These are phyloP conservation scores for Boechera retrofracta DNA, from an alignment of 345 rosid genomes.

Conservation along the genomic window DNA sequence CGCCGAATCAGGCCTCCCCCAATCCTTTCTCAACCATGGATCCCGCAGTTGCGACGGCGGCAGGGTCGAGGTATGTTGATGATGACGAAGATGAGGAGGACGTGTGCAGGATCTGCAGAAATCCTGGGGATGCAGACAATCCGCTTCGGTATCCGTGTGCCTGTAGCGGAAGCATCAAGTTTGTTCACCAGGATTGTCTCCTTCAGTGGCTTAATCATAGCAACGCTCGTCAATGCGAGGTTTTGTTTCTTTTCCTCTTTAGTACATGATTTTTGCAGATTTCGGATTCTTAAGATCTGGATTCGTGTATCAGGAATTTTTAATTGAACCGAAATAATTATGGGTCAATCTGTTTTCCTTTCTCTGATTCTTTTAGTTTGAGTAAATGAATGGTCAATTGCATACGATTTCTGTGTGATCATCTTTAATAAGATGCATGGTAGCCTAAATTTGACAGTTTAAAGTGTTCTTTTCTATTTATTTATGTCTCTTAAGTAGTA, in stretches of 20 bases:
- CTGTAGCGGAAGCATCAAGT: conserved; percentile 98
- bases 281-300: conserved; percentile 23
- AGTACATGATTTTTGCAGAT: neutral
- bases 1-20: conserved; percentile 39
- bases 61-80: conserved; percentile 47
- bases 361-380: neutral
- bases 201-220: conserved; percentile 99
- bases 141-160: conserved; percentile 97
- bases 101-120: conserved; percentile 98
- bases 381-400: neutral
- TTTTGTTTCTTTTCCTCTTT: conserved; percentile 33
- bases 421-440: conserved; percentile 2
- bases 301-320: neutral
- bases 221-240: conserved; percentile 99
- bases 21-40: conserved; percentile 39
- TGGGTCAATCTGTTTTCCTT: conserved; percentile 1
- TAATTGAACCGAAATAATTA: too few species aligned
- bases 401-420: neutral
- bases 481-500: neutral
- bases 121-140: conserved; percentile 90
- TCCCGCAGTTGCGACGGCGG: conserved; percentile 27
- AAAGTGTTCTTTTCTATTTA: neutral
- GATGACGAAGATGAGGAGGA: conserved; percentile 97
- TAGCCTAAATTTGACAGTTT: neutral
- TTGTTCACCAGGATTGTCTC: conserved; percentile 97